Base-by-base conservation (phyloP, 176 grass and related monocot species). In the Urochloa ruziziensis region DNA sequence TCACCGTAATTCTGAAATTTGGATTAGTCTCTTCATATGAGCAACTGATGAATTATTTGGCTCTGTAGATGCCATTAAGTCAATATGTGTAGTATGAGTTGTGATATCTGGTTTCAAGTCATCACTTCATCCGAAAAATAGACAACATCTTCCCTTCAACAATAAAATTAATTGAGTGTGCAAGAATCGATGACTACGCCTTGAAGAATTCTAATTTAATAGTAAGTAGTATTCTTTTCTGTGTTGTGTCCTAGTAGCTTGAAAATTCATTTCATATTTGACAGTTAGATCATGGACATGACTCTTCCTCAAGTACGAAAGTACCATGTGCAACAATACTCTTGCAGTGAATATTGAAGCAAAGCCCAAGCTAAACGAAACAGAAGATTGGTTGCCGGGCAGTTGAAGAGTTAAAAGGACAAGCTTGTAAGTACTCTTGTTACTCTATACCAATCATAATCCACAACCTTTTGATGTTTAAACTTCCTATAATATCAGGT, bases 251-350 rank as follows among this genome's bases (percentile, higher is more conserved):
- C 27, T 62, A 18, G 10, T 53, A 42, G 19, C 17, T 44, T 82
- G 27, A 85, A 54, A 65, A 11, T 86, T 84, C 18, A 62, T 82
- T 36, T 76, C 57, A 79, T 82, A 82, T 82, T 83, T 44, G 57
- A 91, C 83, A 98, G 95, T 80, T 94, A 62, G 87, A 79, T 62
- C 92, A 97, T 88, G 92, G 90, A 53, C 92, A 98, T 93, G 86
- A 88, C 39, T 98, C 86, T 80, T 81, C 67, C 59, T 80, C 84
- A 51, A 90, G 80, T 81, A 93, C 86, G 81, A 87, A 94, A 87
- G 91, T 86, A 67, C 77, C 89, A 73, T 53, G 75, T 11, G 91
- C 90, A 93, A 70, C 95, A 56, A 95, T 88, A 90, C 95, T 79
- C 70, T 88, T 76, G 84, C 86, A 70, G 70, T 91, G 19, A 89